phyloP scores from a whole-genome alignment of 2,329 filamentous ascomycete genomes.

The Endocalyx cinctus region DNA sequence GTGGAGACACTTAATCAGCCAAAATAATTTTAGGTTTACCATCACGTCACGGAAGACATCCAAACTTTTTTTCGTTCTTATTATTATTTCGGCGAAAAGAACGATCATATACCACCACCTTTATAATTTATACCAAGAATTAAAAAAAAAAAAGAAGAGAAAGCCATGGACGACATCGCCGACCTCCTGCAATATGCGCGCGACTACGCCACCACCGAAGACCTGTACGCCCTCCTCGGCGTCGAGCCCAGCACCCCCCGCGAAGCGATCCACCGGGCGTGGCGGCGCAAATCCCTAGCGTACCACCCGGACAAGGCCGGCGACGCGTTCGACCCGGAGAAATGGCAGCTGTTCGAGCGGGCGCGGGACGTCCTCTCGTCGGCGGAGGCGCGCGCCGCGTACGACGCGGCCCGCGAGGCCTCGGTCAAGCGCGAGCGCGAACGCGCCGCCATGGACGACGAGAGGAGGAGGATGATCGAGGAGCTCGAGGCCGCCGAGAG shows the following conservation, averaged over 20 bases:
- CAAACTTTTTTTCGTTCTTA: too few species aligned
- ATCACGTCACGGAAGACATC: too few species aligned
- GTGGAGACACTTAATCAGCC: too few species aligned
- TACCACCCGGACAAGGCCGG: constrained; percentile 92
- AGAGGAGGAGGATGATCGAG: constrained; percentile 73
- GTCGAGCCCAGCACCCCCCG: constrained; percentile 61
- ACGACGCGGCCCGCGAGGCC: constrained; percentile 73
- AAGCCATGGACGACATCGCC: too few species aligned
- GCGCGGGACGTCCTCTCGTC: constrained; percentile 82
- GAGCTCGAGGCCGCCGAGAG: constrained; percentile 78
- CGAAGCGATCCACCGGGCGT: constrained; percentile 76
- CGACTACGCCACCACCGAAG: constrained; percentile 58
- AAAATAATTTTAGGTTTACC: too few species aligned
- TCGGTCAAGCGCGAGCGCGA: constrained; percentile 65
- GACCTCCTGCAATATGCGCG: constrained; percentile 50
- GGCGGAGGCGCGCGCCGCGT: constrained; percentile 64
- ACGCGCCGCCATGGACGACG: constrained; percentile 67
- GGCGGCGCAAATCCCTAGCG: constrained; percentile 72
- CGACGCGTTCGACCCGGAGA: constrained; percentile 67
- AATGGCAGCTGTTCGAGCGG: constrained; percentile 80
- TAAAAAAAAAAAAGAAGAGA: too few species aligned
- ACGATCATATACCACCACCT: too few species aligned
- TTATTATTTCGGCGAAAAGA: too few species aligned
- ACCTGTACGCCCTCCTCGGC: constrained; percentile 75
- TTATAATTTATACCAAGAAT: too few species aligned